Percentiles rank a stretch among this genome's conserved stretches.
These are phyloP conservation scores for Thalassiosira delicatula DNA, from an alignment of 352 stramenopile genomes.

Conservation along the genomic window DNA sequence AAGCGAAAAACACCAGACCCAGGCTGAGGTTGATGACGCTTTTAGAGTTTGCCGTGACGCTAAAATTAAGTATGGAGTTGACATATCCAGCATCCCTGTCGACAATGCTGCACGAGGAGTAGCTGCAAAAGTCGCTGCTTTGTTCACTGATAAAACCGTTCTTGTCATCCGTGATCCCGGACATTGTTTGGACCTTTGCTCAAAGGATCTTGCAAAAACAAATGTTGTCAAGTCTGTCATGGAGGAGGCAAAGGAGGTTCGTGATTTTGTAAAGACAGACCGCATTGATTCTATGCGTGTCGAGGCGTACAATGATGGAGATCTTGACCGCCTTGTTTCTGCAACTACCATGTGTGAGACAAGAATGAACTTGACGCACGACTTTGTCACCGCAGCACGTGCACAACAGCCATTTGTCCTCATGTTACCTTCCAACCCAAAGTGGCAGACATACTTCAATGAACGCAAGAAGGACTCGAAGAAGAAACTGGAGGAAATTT, in stretches of 20 bases:
- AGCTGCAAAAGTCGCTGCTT: not conserved
- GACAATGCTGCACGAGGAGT: constrained; percentile 9
- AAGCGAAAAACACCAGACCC: constrained; percentile 12
- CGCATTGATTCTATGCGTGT: constrained; percentile 12
- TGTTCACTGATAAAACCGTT: not conserved
- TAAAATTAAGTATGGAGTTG: not conserved
- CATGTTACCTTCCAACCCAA: not conserved
- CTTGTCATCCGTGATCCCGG: constrained; percentile 12
- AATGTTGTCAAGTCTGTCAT: not conserved
- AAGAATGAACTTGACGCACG: constrained; percentile 7
- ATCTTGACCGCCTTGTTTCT: not conserved
- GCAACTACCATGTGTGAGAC: not conserved
- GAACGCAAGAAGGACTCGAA: not conserved
- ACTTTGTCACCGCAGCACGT: not conserved
- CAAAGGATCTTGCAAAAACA: constrained; percentile 12
- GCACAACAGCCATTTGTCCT: not conserved
- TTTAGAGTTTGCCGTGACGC: not conserved
- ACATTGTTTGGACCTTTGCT: constrained; percentile 19
- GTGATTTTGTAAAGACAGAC: constrained; percentile 13
- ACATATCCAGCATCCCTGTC: constrained; percentile 5
- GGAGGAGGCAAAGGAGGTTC: not conserved
- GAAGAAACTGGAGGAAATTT: not conserved
- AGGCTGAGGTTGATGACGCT: constrained; percentile 10
- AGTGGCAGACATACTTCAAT: not conserved
- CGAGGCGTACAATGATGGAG: not conserved